These are phyloP conservation scores for Babesia bigemina DNA, from an alignment of 169 alveolate species.

Conservation along the genomic window DNA sequence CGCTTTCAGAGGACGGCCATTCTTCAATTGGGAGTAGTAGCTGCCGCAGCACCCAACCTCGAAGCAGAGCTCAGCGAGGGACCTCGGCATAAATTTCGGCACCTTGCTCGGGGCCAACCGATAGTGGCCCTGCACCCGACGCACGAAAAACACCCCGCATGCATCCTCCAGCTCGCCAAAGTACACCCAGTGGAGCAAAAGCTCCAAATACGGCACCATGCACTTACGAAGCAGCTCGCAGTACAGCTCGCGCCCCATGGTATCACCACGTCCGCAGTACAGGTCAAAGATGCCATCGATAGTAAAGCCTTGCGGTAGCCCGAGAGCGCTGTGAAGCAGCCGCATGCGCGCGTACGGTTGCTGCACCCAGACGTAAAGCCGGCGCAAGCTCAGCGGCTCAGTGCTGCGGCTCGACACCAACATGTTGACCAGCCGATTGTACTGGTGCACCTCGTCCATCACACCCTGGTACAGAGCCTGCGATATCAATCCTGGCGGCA, in stretches of 20 bases:
- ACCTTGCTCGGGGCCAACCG: slow-evolving; percentile 12
- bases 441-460: slow-evolving; percentile 46
- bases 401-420: slow-evolving; percentile 17
- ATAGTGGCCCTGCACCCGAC: slow-evolving; percentile 14
- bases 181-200: slow-evolving; percentile 40
- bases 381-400: slow-evolving; percentile 19
- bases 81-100: slow-evolving; percentile 7
- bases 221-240: slow-evolving; percentile 37
- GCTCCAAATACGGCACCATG: slow-evolving; percentile 38
- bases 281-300: slow-evolving; percentile 19
- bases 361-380: slow-evolving; percentile 37
- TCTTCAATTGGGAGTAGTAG: slow-evolving; percentile 25
- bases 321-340: slow-evolving; percentile 10
- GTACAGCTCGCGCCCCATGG: slow-evolving; percentile 35
- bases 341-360: slow-evolving; percentile 48
- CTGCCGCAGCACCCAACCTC: slow-evolving; percentile 34
- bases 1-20: background rate
- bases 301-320: background rate
- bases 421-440: slow-evolving; percentile 28
- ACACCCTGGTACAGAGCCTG: slow-evolving; percentile 41
- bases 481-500: slow-evolving; percentile 21
- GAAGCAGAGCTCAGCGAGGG: slow-evolving; percentile 23
- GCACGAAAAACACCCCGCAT: slow-evolving; percentile 35
- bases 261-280: slow-evolving; percentile 42
- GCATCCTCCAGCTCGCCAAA: slow-evolving; percentile 47